Conservation (phyloP, 345 rosid species). For the Triadica sebifera region DNA sequence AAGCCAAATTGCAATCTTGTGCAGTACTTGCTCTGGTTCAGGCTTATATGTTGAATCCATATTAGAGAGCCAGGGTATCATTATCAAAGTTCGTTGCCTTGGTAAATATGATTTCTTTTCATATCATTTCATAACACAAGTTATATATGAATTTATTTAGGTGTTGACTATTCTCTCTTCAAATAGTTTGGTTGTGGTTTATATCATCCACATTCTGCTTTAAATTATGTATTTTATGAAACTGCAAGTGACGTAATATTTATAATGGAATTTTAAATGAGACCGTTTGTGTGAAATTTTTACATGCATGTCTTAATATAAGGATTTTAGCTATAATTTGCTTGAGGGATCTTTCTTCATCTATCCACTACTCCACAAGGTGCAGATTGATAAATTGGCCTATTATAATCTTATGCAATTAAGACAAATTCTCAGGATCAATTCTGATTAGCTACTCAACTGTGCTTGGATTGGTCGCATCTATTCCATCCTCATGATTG, state of each 20-base stretch:
- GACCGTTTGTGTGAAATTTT: not conserved
- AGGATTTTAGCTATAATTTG: not conserved
- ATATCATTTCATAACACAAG: not conserved
- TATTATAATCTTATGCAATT: not conserved
- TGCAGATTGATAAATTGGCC: not conserved
- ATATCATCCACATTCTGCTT: not conserved
- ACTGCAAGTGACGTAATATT: no score
- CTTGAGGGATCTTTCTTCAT: not conserved
- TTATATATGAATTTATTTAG: not conserved
- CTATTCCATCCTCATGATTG: not conserved
- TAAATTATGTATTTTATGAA: no score
- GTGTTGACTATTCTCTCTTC: not conserved
- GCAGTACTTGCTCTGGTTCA: conserved; percentile 80
- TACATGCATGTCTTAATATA: not conserved
- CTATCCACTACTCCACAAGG: not conserved
- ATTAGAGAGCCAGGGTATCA: conserved; percentile 96
- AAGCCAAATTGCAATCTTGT: conserved; percentile 84
- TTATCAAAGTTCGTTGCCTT: conserved; percentile 91
- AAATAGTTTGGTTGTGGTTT: not conserved
- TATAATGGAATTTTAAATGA: not conserved
- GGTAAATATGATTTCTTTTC: conserved; percentile 42
- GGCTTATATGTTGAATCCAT: conserved; percentile 86
- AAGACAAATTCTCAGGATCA: not conserved
- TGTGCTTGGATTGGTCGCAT: not conserved
- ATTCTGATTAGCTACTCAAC: not conserved